Evolutionary conservation across 306 rosid genomes (phyloP).

Genomic region (Prosopis cineraria): DNA sequence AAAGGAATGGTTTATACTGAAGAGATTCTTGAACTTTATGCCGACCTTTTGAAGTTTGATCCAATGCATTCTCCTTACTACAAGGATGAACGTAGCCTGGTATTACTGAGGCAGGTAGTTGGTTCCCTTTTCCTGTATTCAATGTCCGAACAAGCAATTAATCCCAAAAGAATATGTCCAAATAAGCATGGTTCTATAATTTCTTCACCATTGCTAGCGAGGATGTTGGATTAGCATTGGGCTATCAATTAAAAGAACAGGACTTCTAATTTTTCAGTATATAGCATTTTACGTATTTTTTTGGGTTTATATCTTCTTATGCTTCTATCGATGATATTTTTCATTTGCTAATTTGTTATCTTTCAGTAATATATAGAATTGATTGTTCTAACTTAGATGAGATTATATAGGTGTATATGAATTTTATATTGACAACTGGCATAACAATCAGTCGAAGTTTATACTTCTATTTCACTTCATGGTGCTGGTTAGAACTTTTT

Average conservation of each 20-base stretch:
- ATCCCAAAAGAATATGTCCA: neutral
- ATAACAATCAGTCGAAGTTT: slow-evolving; percentile 16
- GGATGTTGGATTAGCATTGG: slow-evolving; percentile 25
- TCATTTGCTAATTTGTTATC: neutral
- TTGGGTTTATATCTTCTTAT: slow-evolving; percentile 16
- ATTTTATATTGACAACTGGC: slow-evolving; percentile 17
- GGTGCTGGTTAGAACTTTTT: neutral
- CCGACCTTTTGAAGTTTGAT: slow-evolving; percentile 65
- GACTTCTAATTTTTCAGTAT: neutral
- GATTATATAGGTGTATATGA: neutral
- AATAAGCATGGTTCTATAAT: neutral
- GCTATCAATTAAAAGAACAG: slow-evolving; percentile 12
- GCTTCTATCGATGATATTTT: neutral
- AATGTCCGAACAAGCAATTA: slow-evolving; percentile 2
- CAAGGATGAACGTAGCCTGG: slow-evolving; percentile 59
- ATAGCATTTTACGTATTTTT: neutral
- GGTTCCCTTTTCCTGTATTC: slow-evolving; percentile 21
- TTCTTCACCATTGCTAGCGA: neutral
- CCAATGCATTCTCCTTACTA: slow-evolving; percentile 65
- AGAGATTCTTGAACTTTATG: slow-evolving; percentile 72
- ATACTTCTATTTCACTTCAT: slow-evolving; percentile 5
- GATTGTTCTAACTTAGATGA: slow-evolving; percentile 8
- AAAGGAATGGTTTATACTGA: slow-evolving; percentile 49
- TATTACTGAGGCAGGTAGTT: slow-evolving; percentile 51
- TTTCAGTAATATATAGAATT: neutral